Conservation (phyloP, 2,329 filamentous ascomycete genomes). For the Lachnellula occidentalis region DNA sequence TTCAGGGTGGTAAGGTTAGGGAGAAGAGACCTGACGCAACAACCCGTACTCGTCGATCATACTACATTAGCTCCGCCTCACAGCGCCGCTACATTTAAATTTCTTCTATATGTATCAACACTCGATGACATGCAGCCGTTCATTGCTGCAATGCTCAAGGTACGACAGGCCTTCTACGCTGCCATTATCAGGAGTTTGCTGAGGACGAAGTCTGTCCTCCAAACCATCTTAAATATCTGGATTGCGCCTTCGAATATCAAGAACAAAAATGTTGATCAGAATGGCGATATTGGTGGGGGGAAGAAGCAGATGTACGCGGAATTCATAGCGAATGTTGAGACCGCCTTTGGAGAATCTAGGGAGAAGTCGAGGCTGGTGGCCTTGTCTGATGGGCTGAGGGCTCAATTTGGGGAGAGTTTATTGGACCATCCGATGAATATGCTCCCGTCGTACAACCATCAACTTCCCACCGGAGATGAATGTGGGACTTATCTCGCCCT, state of each 20-base stretch:
- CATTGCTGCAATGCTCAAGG: constrained; percentile 51
- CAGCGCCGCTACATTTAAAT: constrained; percentile 16
- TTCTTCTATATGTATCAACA: constrained; percentile 29
- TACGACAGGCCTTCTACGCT: constrained; percentile 49
- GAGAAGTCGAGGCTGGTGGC: constrained; percentile 36
- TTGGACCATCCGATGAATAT: constrained; percentile 51
- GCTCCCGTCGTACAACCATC: constrained; percentile 62
- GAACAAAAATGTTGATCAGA: constrained; percentile 15
- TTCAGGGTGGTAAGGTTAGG: constrained; percentile 10
- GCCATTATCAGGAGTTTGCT: constrained; percentile 53
- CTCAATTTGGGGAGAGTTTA: constrained; percentile 50
- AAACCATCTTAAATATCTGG: constrained; percentile 53
- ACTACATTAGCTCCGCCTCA: constrained; percentile 19
- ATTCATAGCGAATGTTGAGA: constrained; percentile 53
- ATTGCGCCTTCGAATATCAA: constrained; percentile 35
- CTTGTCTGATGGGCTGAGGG: constrained; percentile 46
- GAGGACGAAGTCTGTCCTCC: constrained; percentile 53
- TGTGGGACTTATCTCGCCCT: constrained; percentile 55
- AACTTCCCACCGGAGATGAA: constrained; percentile 56
- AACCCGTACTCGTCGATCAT: constrained; percentile 10
- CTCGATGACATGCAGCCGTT: constrained; percentile 40
- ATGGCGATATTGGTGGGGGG: neutral
- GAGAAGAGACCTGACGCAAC: constrained; percentile 7
- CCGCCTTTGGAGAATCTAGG: constrained; percentile 44
- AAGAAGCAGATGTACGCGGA: constrained; percentile 31